Evolutionary conservation across 768 basidiomycete species (phyloP).

Genomic region (Amanita exitialis): DNA sequence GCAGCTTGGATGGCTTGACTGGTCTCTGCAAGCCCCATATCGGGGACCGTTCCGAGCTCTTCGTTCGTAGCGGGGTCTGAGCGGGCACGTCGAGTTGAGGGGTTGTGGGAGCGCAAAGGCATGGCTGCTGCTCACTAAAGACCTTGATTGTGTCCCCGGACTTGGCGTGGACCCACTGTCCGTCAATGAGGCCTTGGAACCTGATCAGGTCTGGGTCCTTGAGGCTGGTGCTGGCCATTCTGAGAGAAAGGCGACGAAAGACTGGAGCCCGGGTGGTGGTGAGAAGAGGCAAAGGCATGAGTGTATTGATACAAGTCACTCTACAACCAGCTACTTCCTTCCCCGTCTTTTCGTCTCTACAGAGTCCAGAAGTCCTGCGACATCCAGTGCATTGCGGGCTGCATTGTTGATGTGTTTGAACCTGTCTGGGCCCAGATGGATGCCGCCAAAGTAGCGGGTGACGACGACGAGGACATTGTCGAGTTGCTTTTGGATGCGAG

Average conservation of each 20-base stretch:
- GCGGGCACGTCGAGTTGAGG: neutral
- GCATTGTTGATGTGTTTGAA: constrained; percentile 95
- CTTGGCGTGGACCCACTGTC: constrained; percentile 79
- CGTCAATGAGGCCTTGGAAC: constrained; percentile 70
- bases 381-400: constrained; percentile 81
- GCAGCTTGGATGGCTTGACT: constrained; percentile 81
- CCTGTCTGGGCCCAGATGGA: constrained; percentile 80
- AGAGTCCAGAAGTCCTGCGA: constrained; percentile 75
- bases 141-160: constrained; percentile 66
- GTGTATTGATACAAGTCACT: no score
- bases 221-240: constrained; percentile 63
- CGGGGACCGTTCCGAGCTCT: constrained; percentile 77
- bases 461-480: constrained; percentile 85
- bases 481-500: constrained; percentile 45
- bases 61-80: constrained; percentile 87
- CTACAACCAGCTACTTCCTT: constrained; percentile 8
- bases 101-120: neutral
- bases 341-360: constrained; percentile 19
- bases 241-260: constrained; percentile 13
- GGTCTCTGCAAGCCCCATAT: constrained; percentile 82
- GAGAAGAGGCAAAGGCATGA: neutral
- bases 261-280: no score
- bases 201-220: constrained; percentile 71
- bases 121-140: constrained; percentile 43
- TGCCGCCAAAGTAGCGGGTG: constrained; percentile 90